These are phyloP conservation scores for Rhizoctonia solani DNA, from an alignment of 1,284 basidiomycete genomes.

Conservation along the genomic window DNA sequence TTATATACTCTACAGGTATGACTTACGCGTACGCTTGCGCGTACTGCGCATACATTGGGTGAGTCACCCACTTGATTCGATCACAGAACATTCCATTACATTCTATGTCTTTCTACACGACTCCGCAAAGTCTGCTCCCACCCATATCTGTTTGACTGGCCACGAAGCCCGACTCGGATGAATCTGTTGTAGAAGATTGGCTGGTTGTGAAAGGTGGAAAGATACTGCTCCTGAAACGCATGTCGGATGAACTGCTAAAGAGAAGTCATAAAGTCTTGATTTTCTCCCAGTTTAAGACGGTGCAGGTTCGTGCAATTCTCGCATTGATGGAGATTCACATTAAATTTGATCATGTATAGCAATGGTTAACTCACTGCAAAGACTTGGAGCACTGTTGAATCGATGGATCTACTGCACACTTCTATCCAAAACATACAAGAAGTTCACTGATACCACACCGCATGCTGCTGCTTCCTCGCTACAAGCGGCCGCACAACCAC, in stretches of 20 bases:
- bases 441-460: constrained; percentile 78
- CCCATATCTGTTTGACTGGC: constrained; percentile 92
- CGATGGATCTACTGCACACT: constrained; percentile 88
- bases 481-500: constrained; percentile 77
- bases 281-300: constrained; percentile 93
- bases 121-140: constrained; percentile 83
- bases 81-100: too few relatives aligned
- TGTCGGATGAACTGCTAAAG: constrained; percentile 81
- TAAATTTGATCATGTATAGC: constrained; percentile 94
- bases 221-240: constrained; percentile 92
- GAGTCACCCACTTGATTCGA: too few relatives aligned
- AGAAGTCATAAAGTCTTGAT: constrained; percentile 82
- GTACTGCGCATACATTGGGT: too few relatives aligned
- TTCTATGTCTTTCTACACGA: too few relatives aligned
- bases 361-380: constrained; percentile 85
- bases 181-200: constrained; percentile 69
- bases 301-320: too few relatives aligned
- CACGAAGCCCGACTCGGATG: constrained; percentile 66
- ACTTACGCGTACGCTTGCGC: too few relatives aligned
- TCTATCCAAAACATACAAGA: too few relatives aligned
- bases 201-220: constrained; percentile 89
- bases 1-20: too few relatives aligned
- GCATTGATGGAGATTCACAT: too few relatives aligned
- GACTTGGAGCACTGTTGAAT: constrained; percentile 85
- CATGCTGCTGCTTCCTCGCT: constrained; percentile 61